Base-by-base conservation (phyloP, 2,329 filamentous ascomycete species). In the Chrysoporthe cubensis region DNA sequence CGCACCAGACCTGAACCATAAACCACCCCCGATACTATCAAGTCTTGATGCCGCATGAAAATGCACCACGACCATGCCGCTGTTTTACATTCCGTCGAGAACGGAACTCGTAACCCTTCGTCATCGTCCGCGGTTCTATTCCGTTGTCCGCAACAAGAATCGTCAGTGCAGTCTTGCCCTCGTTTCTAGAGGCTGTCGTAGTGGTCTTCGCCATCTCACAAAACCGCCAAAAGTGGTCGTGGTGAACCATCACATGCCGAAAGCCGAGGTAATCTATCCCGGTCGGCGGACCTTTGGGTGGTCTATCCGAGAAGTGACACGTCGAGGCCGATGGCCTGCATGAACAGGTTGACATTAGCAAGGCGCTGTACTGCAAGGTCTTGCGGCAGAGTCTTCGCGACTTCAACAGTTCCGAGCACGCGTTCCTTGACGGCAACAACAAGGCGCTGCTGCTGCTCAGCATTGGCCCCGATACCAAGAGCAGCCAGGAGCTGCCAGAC, bases 401-500 rank as follows among this genome's bases (percentile, higher is more conserved):
- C 88, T 42, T 87, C 84, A 13, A 99, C 93, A 0, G 96, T 98
- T 77, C 97, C 94, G 88, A 98, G 96, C 68, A 99, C 96, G 65
- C 95, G 91, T 75, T 99, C 96, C 87, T 98, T 99, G 73, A 99
- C 96, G 52, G 94, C 94, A 75, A 97, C 87, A 11, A 99, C 96
- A 66, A 99, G 85, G 67, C 94, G 88, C 78, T 97, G 95, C 79
- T 99, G 96, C 80, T 99, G 96, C 73, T 97, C 94, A 16, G 94
- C 93, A 76, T 89, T 94, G 44, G 96, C 95, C 63, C 93, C 94
- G 71, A 97, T 96, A 71, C 96, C 96, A 80, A 97, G 93, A 14
- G 95, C 94, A 9, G 96, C 96, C 71, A 99, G 85, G 78, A 98
- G 96, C 80, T 98, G 95, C 96, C 96, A 99, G 50, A 98, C 93